Base-by-base conservation (phyloP, 164 flowering plant species). In the Berberis thunbergii region DNA sequence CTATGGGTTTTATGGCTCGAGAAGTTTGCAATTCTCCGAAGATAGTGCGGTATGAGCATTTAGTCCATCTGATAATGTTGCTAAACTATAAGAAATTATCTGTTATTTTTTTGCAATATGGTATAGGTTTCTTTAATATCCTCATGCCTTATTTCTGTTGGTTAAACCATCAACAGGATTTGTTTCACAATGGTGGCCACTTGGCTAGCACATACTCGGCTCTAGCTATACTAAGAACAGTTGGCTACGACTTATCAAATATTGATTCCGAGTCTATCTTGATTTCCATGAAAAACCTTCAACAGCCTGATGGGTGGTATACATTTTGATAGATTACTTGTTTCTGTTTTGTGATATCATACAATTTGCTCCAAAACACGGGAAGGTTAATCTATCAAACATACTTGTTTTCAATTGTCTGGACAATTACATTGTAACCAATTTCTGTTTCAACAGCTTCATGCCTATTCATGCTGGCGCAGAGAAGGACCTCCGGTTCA, bases 151-250 rank as follows among this genome's bases (percentile, higher is more conserved):
- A 26, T 26, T 26, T 26, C 26, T 26, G 26, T 26, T 26, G 26
- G 26, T 26, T 26, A 26, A 26, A 26, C 26, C 26, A 26, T 26
- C n/a, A 72, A 62, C 77, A 93, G 98, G 84, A 64, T 58, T 70
- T 63, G 65, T 52, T 41, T 66, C 83, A 67, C 65, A 85, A 80
- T 73, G 77, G 75, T 8, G 81, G 97, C 79, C 84, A 95, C 72
- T 75, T 91, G 75, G 97, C 99, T 48, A 95, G 97, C 73, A 89
- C 99, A 0, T 95, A 91, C 65, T 85, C 88, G 77, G 99, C 94
- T 8, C 67, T 95, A 45, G 83, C 91, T 41, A 86, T 95, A 68
- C 76, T 95, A 49, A 91, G 79, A 80, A 85, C 77, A 41, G 73
- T 91, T 77, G 97, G 89, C 62, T 81, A 82, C 64, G 65, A 85